Percentiles rank a stretch among this genome's conserved stretches.
phyloP scores from a whole-genome alignment of 257 asterid species.

The Nicotiana benthamiana region DNA sequence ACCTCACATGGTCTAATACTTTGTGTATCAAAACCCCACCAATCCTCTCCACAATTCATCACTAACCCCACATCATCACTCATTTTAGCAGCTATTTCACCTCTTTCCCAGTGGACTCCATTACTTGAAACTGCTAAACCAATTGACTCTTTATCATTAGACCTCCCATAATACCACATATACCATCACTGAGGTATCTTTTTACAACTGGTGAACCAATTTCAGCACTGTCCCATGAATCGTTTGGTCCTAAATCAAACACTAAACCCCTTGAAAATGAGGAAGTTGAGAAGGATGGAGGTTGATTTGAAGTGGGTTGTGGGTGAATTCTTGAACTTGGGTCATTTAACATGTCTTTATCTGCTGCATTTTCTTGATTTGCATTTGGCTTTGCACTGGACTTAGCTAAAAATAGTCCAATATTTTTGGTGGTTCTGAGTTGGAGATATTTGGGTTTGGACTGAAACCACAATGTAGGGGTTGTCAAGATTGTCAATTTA shows the following conservation, averaged over 20 bases:
- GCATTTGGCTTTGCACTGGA: slow-evolving; percentile 57
- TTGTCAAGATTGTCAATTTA: slow-evolving; percentile 14
- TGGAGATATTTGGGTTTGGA: slow-evolving; percentile 16
- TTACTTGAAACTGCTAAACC: slow-evolving; percentile 84
- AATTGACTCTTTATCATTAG: slow-evolving; percentile 34
- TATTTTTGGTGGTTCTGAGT: slow-evolving; percentile 13
- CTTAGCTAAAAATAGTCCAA: slow-evolving; percentile 22
- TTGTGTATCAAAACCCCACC: slow-evolving; percentile 93
- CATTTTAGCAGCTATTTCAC: slow-evolving; percentile 37
- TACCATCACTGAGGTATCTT: slow-evolving; percentile 76
- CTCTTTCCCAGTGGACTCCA: slow-evolving; percentile 93
- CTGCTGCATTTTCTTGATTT: slow-evolving; percentile 32
- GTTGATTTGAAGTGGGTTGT: slow-evolving; percentile 18
- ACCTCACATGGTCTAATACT: slow-evolving; percentile 67
- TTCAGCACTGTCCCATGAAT: slow-evolving; percentile 69
- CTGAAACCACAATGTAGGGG: slow-evolving; percentile 27
- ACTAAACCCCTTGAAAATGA: slow-evolving; percentile 60
- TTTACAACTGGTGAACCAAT: slow-evolving; percentile 91
- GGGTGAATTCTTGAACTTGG: slow-evolving; percentile 28
- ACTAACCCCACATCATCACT: slow-evolving; percentile 66
- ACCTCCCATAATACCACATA: slow-evolving; percentile 82
- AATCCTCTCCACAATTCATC: slow-evolving; percentile 55
- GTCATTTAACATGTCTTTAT: not conserved
- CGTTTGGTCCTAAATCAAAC: slow-evolving; percentile 48
- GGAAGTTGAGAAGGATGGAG: slow-evolving; percentile 22